Evolutionary conservation across 345 rosid genomes (phyloP).

Genomic region (Tarenaya hassleriana): DNA sequence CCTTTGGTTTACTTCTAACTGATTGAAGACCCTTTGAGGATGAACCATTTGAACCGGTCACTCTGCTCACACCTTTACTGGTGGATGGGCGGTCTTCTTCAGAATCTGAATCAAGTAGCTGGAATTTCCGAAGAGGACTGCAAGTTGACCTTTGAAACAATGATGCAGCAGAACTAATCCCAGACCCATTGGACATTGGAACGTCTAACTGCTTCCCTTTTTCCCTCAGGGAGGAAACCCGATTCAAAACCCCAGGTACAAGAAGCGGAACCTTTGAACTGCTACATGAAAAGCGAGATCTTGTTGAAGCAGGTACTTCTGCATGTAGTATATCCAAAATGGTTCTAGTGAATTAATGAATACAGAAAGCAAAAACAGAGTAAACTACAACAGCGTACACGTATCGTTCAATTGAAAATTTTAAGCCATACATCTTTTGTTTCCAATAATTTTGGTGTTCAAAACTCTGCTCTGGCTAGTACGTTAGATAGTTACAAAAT

Average conservation of each 20-base stretch:
- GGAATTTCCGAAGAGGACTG: slow-evolving; percentile 87
- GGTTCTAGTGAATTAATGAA: slow-evolving; percentile 6
- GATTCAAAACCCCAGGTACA: slow-evolving; percentile 35
- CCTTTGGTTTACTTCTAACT: slow-evolving; percentile 29
- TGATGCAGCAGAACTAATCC: slow-evolving; percentile 29
- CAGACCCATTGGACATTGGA: slow-evolving; percentile 36
- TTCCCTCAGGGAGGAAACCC: slow-evolving; percentile 35
- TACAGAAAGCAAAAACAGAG: neutral
- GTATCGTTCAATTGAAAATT: neutral
- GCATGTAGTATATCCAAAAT: slow-evolving; percentile 19
- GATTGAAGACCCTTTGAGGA: slow-evolving; percentile 25
- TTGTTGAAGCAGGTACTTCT: slow-evolving; percentile 39
- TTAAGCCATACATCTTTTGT: neutral
- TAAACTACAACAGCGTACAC: neutral
- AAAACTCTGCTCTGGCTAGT: too few species aligned
- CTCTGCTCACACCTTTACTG: slow-evolving; percentile 25
- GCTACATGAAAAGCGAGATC: slow-evolving; percentile 45
- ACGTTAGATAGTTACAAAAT: too few species aligned
- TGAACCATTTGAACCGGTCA: slow-evolving; percentile 25
- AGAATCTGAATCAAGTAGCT: slow-evolving; percentile 73
- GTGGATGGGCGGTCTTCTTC: slow-evolving; percentile 44
- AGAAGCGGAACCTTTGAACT: slow-evolving; percentile 57
- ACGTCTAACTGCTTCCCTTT: slow-evolving; percentile 33
- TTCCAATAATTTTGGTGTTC: too few species aligned
- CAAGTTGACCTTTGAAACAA: slow-evolving; percentile 43